phyloP scores from a whole-genome alignment of 2,329 filamentous ascomycete genomes.

The Clonostachys solani region DNA sequence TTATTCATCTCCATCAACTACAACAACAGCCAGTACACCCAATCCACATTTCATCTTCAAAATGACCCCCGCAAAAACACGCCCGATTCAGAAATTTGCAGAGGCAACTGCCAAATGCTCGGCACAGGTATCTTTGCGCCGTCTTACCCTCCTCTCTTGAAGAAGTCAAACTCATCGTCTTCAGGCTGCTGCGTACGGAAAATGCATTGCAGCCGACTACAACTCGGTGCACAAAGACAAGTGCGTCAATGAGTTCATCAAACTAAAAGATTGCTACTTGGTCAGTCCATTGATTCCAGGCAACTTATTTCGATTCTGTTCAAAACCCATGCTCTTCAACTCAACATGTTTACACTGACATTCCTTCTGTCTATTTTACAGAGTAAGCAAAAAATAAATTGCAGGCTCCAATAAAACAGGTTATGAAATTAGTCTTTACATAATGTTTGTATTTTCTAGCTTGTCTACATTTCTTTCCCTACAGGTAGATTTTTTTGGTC shows the following conservation, averaged over 20 bases:
- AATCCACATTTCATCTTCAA: not conserved
- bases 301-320: not conserved
- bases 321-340: not conserved
- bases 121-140: conserved; percentile 36
- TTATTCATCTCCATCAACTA: not conserved
- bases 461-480: not conserved
- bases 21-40: not conserved
- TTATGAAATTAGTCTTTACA: not conserved
- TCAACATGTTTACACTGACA: not conserved
- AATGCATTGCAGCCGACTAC: conserved; percentile 88
- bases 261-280: conserved; percentile 81
- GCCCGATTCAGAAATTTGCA: conserved; percentile 53
- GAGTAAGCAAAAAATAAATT: conserved; percentile 3
- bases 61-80: conserved; percentile 19
- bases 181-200: conserved; percentile 81
- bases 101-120: conserved; percentile 50
- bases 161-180: not conserved
- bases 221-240: conserved; percentile 88
- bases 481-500: conserved; percentile 3
- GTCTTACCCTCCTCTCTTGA: conserved; percentile 1
- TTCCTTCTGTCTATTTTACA: not conserved
- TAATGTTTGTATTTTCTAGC: not conserved
- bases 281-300: conserved; percentile 41
- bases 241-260: conserved; percentile 80
- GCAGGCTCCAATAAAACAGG: conserved; percentile 16